Evolutionary conservation across 768 basidiomycete species (phyloP).

Genomic region (Suillus clintonianus): DNA sequence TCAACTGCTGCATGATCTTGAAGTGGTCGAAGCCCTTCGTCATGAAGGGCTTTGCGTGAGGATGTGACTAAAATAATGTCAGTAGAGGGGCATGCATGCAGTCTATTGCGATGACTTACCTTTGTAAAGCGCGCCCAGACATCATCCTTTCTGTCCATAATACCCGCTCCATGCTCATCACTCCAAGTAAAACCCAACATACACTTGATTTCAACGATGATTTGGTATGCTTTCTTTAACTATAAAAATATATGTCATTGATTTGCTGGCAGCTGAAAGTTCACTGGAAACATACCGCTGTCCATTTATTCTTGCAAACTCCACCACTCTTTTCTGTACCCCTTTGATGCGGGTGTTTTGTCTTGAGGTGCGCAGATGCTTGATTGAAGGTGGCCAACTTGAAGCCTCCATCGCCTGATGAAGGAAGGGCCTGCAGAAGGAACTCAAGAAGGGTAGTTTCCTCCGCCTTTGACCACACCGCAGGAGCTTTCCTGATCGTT

Average conservation of each 20-base stretch:
- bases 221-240: conserved; percentile 12
- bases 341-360: conserved; percentile 3
- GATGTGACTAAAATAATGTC: no score
- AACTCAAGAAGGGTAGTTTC: conserved; percentile 14
- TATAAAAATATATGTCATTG: conserved; percentile 3
- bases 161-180: conserved; percentile 17
- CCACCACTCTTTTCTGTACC: conserved; percentile 19
- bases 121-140: no score
- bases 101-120: no score
- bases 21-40: no score
- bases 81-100: no score
- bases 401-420: conserved; percentile 25
- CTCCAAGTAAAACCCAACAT: conserved; percentile 29
- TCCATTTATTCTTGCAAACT: conserved; percentile 23
- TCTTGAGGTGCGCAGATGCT: conserved; percentile 5
- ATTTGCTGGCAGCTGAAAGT: neutral
- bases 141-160: conserved; percentile 3
- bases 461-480: conserved; percentile 12
- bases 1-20: no score
- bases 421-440: conserved; percentile 10
- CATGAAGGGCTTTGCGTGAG: no score
- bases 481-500: neutral
- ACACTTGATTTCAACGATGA: conserved; percentile 19
- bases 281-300: conserved; percentile 8
- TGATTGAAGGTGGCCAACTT: conserved; percentile 19